Percentiles rank a stretch among this genome's conserved stretches.
Evolutionary conservation across 2,329 filamentous ascomycete species (phyloP).

Genomic region (Drechslerella stenobrocha): DNA sequence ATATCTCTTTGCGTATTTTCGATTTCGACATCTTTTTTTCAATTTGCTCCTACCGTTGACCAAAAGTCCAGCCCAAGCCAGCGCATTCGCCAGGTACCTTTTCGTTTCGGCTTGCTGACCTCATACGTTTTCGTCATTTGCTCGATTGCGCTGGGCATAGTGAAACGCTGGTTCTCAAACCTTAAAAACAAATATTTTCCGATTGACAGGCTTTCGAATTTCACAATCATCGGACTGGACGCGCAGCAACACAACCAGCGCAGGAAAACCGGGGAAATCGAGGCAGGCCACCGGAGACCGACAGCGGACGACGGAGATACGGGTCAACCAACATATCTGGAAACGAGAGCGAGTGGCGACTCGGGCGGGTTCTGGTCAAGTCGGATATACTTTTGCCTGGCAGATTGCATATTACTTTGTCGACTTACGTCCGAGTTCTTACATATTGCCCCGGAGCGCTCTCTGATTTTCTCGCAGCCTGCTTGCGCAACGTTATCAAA

Average conservation of each 20-base stretch:
- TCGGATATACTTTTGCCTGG: slow-evolving; percentile 7
- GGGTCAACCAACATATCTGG: slow-evolving; percentile 6
- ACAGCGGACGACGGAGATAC: slow-evolving; percentile 19
- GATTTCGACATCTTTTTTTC: slow-evolving; percentile 24
- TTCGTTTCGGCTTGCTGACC: slow-evolving; percentile 46
- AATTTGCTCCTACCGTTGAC: slow-evolving; percentile 10
- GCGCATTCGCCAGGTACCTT: slow-evolving; percentile 28
- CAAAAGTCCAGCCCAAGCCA: slow-evolving; percentile 22
- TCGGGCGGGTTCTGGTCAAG: slow-evolving; percentile 19
- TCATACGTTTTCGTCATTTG: slow-evolving; percentile 48
- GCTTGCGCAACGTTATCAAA: slow-evolving; percentile 37
- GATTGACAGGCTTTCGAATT: slow-evolving; percentile 23
- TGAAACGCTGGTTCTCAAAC: slow-evolving; percentile 44
- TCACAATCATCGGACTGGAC: slow-evolving; percentile 32
- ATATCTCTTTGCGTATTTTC: slow-evolving; percentile 22
- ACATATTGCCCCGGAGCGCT: slow-evolving; percentile 12
- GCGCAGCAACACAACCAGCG: slow-evolving; percentile 20
- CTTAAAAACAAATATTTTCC: slow-evolving; percentile 43
- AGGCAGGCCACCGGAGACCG: slow-evolving; percentile 15
- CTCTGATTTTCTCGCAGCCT: slow-evolving; percentile 12
- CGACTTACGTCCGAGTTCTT: background rate
- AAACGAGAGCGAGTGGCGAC: slow-evolving; percentile 13
- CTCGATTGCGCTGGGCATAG: slow-evolving; percentile 45
- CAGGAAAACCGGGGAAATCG: slow-evolving; percentile 35
- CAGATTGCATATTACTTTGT: background rate